Evolutionary conservation across 306 rosid species (phyloP).

Genomic region (Medicago truncatula): DNA sequence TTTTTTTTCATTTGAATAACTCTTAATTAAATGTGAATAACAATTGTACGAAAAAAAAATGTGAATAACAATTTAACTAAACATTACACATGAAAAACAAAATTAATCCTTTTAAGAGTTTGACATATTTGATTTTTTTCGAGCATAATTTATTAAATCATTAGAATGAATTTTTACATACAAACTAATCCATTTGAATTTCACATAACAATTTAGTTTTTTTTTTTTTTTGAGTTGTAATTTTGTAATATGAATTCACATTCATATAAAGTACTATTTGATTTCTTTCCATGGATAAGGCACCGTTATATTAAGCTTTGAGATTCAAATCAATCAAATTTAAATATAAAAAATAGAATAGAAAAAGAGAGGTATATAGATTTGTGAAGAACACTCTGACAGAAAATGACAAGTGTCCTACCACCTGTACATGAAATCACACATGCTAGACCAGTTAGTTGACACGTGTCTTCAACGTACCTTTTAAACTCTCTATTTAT

Average conservation of each 20-base stretch:
- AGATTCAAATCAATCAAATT: conserved; percentile 9
- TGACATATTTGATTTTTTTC: too few species aligned
- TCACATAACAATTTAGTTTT: too few species aligned
- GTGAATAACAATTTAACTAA: too few species aligned
- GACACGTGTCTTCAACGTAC: conserved; percentile 57
- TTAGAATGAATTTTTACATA: too few species aligned
- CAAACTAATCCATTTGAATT: too few species aligned
- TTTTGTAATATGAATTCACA: neutral
- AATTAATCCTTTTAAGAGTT: too few species aligned
- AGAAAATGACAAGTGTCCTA: conserved; percentile 67
- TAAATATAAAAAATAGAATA: neutral
- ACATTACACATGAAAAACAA: too few species aligned
- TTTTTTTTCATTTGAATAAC: too few species aligned
- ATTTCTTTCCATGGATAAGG: conserved; percentile 18
- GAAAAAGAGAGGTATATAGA: neutral
- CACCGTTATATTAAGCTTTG: conserved; percentile 49
- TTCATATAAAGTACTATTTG: neutral
- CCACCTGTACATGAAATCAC: conserved; percentile 65
- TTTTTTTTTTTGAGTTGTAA: neutral
- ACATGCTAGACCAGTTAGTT: conserved; percentile 48
- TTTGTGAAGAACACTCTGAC: neutral
- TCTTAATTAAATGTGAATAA: too few species aligned
- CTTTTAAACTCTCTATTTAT: conserved; percentile 43
- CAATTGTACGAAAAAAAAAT: too few species aligned
- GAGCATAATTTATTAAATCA: too few species aligned